Base-by-base conservation (phyloP, 768 basidiomycete species). In the Hypholoma sublateritium region DNA sequence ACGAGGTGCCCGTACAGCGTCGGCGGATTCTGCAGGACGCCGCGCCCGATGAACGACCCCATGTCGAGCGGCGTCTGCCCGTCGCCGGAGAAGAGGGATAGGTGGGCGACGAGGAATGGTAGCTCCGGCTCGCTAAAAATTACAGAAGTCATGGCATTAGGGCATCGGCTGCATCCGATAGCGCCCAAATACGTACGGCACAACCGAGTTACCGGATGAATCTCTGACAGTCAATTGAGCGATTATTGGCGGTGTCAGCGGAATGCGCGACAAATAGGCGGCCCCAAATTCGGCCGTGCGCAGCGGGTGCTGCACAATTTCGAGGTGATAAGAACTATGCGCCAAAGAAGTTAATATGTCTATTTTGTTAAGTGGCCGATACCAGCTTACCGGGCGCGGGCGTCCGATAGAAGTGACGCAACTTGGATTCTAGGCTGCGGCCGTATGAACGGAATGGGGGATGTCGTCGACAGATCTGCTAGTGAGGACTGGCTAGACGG, bases 1-100 rank as follows among this genome's bases (percentile, higher is more conserved):
- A 95, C 91, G 25, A 95, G 76, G 59, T 88, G 91, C 46, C 94
- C 94, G 67, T 95, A 93, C 25, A 96, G 77, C 60, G 91, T 74
- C 37, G 86, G 80, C 50, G 82, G 80, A 24, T 83, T 71, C 51
- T 79, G 80, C 32, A 81, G 69, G 50, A 77, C 68, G 56, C 75
- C 71, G 56, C 77, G 70, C 59, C 80, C 79, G 37, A 82, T 80
- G 5, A 80, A 77, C 21, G 83, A 78, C n/a, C 82, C 83, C 73
- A 84, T 80, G 62, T 92, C 87, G 68, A 91, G 67, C 17, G 83
- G 69, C 22, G 77, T 79, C 47, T 72, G 64, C 14, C 91, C 93
- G 59, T 92, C 88, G 21, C 78, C 86, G 25, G 84, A 83, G 67
- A 82, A 86, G 32, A 96, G 71, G 3, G 91, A 88, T 50, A 95